A percentile compares a stretch with the other conserved stretches of the same genome.
phyloP scores from a whole-genome alignment of 208 protist species.

The Wallacemonas sp. region DNA sequence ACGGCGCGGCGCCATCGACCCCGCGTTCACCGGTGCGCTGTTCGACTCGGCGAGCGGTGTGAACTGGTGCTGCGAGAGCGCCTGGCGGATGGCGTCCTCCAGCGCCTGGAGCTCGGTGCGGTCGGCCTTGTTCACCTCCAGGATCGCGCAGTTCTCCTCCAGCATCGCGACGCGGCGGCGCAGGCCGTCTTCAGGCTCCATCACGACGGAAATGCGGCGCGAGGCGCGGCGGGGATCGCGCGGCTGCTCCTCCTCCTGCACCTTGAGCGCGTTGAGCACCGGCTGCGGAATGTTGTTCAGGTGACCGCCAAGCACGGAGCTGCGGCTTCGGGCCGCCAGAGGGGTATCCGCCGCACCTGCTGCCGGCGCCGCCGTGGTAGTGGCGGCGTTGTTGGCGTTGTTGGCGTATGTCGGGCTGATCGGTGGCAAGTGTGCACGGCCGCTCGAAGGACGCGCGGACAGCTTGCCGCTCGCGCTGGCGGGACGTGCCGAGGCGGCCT shows the following conservation, averaged over 20 bases:
- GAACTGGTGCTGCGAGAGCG: constrained; percentile 23
- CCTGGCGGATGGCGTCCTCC: constrained; percentile 45
- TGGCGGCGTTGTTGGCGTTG: too few species aligned
- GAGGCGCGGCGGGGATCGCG: neutral
- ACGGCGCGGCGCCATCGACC: constrained; percentile 29
- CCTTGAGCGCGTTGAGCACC: constrained; percentile 40
- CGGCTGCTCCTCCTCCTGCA: constrained; percentile 31
- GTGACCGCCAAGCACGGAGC: neutral
- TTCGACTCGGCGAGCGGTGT: neutral
- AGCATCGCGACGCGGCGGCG: constrained; percentile 65
- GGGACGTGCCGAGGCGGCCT: neutral
- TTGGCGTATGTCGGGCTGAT: constrained; percentile 16
- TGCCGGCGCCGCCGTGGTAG: too few species aligned
- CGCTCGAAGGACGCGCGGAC: neutral
- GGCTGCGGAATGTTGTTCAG: constrained; percentile 36
- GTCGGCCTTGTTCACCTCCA: constrained; percentile 84
- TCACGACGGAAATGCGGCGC: constrained; percentile 38
- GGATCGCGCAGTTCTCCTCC: constrained; percentile 67
- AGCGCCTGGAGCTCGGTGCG: constrained; percentile 62
- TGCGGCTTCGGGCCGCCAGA: constrained; percentile 9
- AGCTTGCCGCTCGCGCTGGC: constrained; percentile 7
- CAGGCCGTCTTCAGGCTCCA: constrained; percentile 56
- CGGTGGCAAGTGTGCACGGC: constrained; percentile 21
- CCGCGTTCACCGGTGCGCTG: constrained; percentile 1
- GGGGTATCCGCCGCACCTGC: constrained; percentile 21